Evolutionary conservation across 2,329 filamentous ascomycete species (phyloP).

Genomic region (Diaporthe sp.): DNA sequence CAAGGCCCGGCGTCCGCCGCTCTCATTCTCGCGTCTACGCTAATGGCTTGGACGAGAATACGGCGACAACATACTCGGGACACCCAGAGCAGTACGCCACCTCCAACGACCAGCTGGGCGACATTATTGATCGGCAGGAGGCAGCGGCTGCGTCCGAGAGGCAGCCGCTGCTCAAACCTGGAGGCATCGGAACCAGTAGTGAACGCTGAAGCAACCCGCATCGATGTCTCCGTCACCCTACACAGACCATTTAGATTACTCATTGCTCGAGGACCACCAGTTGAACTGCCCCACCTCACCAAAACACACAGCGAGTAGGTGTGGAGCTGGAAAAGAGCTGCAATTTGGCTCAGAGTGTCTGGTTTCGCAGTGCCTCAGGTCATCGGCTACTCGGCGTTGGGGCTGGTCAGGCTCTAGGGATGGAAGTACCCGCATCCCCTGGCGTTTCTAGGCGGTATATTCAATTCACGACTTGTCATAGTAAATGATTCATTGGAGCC

Average conservation of each 20-base stretch:
- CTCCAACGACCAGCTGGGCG: conserved; percentile 61
- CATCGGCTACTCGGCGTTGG: not conserved
- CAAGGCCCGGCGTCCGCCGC: conserved; percentile 51
- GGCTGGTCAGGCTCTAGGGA: not conserved
- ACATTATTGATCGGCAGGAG: conserved; percentile 62
- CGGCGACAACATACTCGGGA: conserved; percentile 61
- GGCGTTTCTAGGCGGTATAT: not conserved
- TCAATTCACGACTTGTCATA: not conserved
- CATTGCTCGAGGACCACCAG: not conserved
- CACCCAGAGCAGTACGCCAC: conserved; percentile 64
- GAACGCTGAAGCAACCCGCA: not conserved
- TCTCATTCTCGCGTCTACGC: conserved; percentile 52
- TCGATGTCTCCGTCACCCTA: not conserved
- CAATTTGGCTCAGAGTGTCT: not conserved
- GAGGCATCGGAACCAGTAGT: conserved; percentile 60
- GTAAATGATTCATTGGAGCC: not conserved
- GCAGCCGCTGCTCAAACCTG: conserved; percentile 60
- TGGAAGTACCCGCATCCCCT: not conserved
- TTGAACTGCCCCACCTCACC: not conserved
- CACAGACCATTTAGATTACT: not conserved
- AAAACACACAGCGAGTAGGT: not conserved
- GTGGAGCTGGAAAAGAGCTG: not conserved
- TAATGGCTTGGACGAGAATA: conserved; percentile 61
- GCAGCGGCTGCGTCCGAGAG: conserved; percentile 61
- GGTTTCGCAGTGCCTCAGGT: not conserved